Evolutionary conservation across 2,329 filamentous ascomycete genomes (phyloP).

Genomic region (Beauveria australis): DNA sequence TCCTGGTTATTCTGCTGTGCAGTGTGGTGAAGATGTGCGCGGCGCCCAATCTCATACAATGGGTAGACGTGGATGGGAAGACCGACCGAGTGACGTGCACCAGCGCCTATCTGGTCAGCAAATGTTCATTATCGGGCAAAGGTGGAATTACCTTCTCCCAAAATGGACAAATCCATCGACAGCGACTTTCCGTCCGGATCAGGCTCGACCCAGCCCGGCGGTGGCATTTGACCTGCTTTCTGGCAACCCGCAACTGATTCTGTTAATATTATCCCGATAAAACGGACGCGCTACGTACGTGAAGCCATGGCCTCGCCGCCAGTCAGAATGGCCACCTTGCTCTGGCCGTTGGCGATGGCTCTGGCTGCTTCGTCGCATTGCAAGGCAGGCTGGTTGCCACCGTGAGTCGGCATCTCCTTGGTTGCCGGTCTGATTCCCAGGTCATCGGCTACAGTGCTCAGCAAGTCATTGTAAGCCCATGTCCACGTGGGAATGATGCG

Average conservation of each 20-base stretch:
- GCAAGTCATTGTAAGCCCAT: slow-evolving; percentile 55
- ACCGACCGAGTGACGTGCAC: slow-evolving; percentile 49
- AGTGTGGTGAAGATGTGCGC: slow-evolving; percentile 47
- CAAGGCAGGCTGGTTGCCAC: slow-evolving; percentile 54
- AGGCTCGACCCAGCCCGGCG: slow-evolving; percentile 49
- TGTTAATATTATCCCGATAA: slow-evolving; percentile 10
- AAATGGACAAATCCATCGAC: slow-evolving; percentile 38
- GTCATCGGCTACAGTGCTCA: slow-evolving; percentile 40
- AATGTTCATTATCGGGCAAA: neutral
- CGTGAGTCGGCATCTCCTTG: slow-evolving; percentile 47
- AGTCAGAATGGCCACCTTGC: slow-evolving; percentile 48
- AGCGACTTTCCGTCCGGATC: slow-evolving; percentile 37
- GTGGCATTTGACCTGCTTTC: slow-evolving; percentile 31
- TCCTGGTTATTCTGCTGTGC: slow-evolving; percentile 48
- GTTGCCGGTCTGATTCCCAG: slow-evolving; percentile 40
- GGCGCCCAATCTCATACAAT: slow-evolving; percentile 56
- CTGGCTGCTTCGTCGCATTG: slow-evolving; percentile 56
- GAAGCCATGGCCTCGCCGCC: slow-evolving; percentile 59
- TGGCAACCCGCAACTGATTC: slow-evolving; percentile 25
- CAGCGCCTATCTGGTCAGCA: slow-evolving; percentile 36
- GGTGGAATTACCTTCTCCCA: slow-evolving; percentile 21
- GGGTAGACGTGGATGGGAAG: slow-evolving; percentile 61
- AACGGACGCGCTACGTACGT: slow-evolving; percentile 23
- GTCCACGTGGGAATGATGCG: slow-evolving; percentile 57
- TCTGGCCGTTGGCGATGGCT: slow-evolving; percentile 44